These are phyloP conservation scores for Apiospora hydei DNA, from an alignment of 2,329 filamentous ascomycete genomes.

Conservation along the genomic window DNA sequence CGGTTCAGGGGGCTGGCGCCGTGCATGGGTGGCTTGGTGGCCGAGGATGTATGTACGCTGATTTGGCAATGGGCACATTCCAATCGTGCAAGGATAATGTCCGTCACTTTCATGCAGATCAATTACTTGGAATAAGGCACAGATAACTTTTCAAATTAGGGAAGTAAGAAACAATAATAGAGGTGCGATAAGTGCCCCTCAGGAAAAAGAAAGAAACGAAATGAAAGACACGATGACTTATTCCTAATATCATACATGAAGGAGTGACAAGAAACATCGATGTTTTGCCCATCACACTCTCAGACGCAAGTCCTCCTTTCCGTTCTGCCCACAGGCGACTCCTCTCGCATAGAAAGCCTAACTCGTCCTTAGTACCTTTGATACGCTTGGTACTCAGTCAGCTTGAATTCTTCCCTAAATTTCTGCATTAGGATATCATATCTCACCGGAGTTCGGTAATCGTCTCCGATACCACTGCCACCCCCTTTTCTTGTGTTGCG, in stretches of 20 bases:
- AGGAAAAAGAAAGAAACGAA: not conserved
- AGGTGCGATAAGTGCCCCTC: not conserved
- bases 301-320: not conserved
- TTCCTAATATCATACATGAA: slow-evolving; percentile 7
- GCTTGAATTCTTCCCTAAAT: not conserved
- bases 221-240: not conserved
- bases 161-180: not conserved
- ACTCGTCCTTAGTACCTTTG: not conserved
- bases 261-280: not conserved
- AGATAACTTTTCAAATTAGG: not conserved
- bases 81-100: too few species aligned
- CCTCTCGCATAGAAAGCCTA: not conserved
- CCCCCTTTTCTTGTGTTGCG: not conserved
- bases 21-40: not conserved
- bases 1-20: too few species aligned
- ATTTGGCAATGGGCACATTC: not conserved
- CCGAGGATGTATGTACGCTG: not conserved
- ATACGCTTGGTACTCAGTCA: not conserved
- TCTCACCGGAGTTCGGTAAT: not conserved
- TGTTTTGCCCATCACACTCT: not conserved
- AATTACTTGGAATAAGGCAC: not conserved
- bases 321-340: not conserved
- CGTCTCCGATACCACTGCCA: not conserved
- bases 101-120: not conserved
- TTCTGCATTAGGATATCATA: not conserved